Base-by-base conservation (phyloP, 805 yeast genomes). In the Saccharomycopsis sp. region DNA sequence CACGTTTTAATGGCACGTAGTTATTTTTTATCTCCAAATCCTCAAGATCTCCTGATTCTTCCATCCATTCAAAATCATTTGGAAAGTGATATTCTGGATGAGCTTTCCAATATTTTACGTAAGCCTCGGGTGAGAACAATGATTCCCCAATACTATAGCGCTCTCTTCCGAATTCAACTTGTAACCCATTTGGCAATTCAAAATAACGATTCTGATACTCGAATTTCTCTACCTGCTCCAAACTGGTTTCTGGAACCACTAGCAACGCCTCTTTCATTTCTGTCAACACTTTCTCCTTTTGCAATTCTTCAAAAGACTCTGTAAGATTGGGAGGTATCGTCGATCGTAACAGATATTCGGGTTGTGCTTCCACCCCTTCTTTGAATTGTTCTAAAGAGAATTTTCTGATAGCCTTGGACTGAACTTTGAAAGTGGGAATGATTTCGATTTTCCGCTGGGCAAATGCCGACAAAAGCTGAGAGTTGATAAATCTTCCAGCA, bases 161-260 rank as follows among this genome's bases (percentile, higher is more conserved):
- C 63, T 83, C 87, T 47, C 74, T 71, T 2, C 80, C 80, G 58
- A 87, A 78, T 50, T 82, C 82, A 16, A 87, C 67, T 29, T 80
- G 76, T 63, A 85, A 84, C 1, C 95, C 95, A 65, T 86, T 81
- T 16, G 95, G 92, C 15, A 89, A 73, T 71, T 90, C 96, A 66
- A 85, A 85, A 29, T 77, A 70, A 62, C 91, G 67, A 50, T 73
- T 47, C 41, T 61, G 62, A 34, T 61, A 59, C 24, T 56, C 60
- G 46, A 57, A 59, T 48, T 59, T 61, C 16, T 61, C 62, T 2
- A 58, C 44, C 3, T 65, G 64, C 1, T 69, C 67, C 55, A 71
- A 68, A 47, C 80, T 77, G 1, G 82, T 83, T 20, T 64, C 63
- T 29, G 73, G 70, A 5, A 80, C 81, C 64, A 80, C 84, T 52